Evolutionary conservation across 441 rosid genomes (phyloP).

Genomic region (Erysimum pusillum): DNA sequence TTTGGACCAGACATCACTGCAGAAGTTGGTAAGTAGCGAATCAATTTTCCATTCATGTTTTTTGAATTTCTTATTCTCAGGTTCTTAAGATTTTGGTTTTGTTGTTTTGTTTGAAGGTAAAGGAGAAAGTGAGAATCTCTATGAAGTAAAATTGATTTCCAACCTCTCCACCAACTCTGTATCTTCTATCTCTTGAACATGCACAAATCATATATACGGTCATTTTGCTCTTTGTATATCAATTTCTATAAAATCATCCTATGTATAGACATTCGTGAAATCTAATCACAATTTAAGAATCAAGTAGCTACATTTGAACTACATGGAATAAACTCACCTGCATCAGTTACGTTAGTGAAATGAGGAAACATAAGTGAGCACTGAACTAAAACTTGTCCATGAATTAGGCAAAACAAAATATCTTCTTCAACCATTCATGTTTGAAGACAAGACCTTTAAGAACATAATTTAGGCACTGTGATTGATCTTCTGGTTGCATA

Average conservation of each 20-base stretch:
- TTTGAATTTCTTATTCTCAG: neutral
- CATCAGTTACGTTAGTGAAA: no score
- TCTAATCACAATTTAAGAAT: no score
- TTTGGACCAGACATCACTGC: constrained; percentile 90
- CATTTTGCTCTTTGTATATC: constrained; percentile 31
- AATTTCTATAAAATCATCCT: neutral
- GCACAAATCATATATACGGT: constrained; percentile 31
- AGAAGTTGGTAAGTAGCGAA: constrained; percentile 70
- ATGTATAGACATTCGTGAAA: neutral
- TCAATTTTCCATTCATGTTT: neutral
- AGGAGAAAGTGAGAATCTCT: constrained; percentile 67
- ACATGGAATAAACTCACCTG: no score
- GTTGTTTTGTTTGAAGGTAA: constrained; percentile 51
- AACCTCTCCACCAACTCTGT: constrained; percentile 53
- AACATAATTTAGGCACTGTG: no score
- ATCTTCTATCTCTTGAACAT: constrained; percentile 50
- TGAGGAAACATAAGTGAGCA: no score
- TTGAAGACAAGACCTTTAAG: no score
- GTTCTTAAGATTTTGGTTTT: neutral
- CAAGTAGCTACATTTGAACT: no score
- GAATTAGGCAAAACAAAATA: no score
- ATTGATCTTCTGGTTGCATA: no score
- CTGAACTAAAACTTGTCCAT: no score
- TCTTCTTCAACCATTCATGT: no score
- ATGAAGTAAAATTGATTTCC: constrained; percentile 83